Conservation (phyloP, 208 protist genomes). For the Acanthamoeba royreba region DNA sequence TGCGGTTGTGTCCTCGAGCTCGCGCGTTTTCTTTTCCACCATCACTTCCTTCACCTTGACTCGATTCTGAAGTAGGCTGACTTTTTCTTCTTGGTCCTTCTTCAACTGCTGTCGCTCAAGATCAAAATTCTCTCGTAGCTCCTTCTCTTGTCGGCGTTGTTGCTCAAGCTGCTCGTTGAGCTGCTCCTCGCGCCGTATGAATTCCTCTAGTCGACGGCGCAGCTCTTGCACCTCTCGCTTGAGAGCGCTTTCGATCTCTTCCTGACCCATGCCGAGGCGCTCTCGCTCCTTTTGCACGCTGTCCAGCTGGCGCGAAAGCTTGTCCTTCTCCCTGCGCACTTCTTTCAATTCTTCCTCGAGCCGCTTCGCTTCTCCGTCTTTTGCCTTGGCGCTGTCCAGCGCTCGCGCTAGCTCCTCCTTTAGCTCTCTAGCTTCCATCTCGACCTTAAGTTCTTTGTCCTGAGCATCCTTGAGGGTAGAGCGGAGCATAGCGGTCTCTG, state of each 20-base stretch:
- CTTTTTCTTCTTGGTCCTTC: not conserved
- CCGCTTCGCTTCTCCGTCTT: not conserved
- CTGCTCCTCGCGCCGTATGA: not conserved
- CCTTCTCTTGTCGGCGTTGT: not conserved
- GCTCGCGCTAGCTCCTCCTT: not conserved
- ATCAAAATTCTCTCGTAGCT: not conserved
- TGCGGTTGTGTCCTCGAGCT: not conserved
- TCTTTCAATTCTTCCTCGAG: not conserved
- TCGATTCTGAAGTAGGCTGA: not conserved
- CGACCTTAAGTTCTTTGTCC: not conserved
- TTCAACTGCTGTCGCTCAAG: not conserved
- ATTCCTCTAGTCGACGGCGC: not conserved
- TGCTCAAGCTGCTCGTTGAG: not conserved
- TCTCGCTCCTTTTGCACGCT: not conserved
- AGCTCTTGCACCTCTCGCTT: not conserved
- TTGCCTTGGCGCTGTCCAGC: not conserved
- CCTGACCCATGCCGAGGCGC: not conserved
- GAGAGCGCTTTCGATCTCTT: not conserved
- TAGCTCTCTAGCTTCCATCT: not conserved
- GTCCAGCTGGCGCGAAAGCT: not conserved
- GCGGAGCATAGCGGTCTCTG: not conserved
- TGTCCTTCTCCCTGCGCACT: not conserved
- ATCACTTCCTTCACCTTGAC: not conserved
- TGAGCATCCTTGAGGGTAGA: not conserved
- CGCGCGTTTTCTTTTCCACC: not conserved